Conservation (phyloP, 208 protist species). For the Balamuthia mandrillaris region DNA sequence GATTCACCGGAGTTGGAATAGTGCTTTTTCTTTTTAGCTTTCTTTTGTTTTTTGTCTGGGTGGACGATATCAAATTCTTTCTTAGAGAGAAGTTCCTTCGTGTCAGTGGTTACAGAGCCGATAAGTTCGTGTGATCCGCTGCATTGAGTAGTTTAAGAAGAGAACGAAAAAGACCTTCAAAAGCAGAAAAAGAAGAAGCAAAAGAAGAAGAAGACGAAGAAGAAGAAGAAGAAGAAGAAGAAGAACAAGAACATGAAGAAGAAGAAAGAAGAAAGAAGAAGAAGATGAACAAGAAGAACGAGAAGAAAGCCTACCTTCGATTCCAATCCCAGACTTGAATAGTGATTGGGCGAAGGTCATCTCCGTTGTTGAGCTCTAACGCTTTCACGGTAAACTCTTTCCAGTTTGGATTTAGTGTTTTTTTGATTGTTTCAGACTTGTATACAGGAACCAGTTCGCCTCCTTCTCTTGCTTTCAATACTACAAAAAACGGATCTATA, state of each 20-base stretch:
- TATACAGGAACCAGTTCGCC: constrained; percentile 1
- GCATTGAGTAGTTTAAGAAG: no score
- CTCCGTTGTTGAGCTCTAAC: background rate
- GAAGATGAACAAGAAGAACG: no score
- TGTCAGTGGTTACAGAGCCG: constrained; percentile 9
- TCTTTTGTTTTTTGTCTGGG: background rate
- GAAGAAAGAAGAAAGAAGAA: no score
- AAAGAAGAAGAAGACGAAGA: no score
- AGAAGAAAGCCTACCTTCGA: background rate
- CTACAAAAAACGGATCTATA: constrained; percentile 29
- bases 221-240: background rate
- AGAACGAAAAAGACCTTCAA: no score
- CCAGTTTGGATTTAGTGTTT: constrained; percentile 24
- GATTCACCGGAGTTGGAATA: background rate
- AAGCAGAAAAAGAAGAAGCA: no score
- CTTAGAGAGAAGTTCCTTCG: background rate
- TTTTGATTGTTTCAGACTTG: constrained; percentile 32
- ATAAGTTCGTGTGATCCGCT: constrained; percentile 30
- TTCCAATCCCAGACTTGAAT: constrained; percentile 39
- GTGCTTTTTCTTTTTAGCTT: constrained; percentile 34
- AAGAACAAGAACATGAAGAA: background rate
- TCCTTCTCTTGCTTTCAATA: background rate
- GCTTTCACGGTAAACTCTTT: background rate
- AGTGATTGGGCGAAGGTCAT: background rate
- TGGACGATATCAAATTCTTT: background rate